Evolutionary conservation across 768 basidiomycete genomes (phyloP).

Genomic region (Phylloporus rhodoxanthus): DNA sequence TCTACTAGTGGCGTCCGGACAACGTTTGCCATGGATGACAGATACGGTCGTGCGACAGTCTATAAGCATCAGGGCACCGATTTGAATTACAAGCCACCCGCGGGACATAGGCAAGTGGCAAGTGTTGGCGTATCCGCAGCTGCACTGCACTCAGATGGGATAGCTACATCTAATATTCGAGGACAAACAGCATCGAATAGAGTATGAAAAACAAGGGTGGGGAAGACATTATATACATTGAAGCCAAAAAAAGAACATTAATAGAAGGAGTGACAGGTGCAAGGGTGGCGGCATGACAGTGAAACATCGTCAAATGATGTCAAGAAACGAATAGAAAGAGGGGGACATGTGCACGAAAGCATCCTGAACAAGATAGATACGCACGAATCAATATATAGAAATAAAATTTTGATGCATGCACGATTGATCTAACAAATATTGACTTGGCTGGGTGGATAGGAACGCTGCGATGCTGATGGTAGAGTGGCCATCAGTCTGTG

Average conservation of each 20-base stretch:
- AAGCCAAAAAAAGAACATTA: not conserved
- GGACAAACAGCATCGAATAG: not conserved
- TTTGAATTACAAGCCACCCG: no score
- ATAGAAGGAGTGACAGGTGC: slow-evolving; percentile 1
- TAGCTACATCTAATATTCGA: not conserved
- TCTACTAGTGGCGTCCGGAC: not conserved
- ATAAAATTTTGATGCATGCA: not conserved
- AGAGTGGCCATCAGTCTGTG: slow-evolving; percentile 23
- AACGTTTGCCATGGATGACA: not conserved
- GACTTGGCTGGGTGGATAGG: slow-evolving; percentile 22
- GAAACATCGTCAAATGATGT: slow-evolving; percentile 1
- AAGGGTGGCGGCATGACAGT: slow-evolving; percentile 8
- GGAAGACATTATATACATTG: not conserved
- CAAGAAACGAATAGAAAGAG: slow-evolving; percentile 13
- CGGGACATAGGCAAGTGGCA: no score
- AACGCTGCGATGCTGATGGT: slow-evolving; percentile 24
- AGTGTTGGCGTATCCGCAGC: no score
- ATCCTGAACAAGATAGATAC: not conserved
- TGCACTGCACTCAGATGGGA: no score
- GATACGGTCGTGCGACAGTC: no score
- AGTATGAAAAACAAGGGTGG: not conserved
- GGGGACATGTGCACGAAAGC: slow-evolving; percentile 9
- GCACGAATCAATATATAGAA: slow-evolving; percentile 5
- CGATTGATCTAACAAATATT: slow-evolving; percentile 5
- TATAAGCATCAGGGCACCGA: no score